These are phyloP conservation scores for Erysimum cheiri DNA, from an alignment of 441 rosid species.

Conservation along the genomic window DNA sequence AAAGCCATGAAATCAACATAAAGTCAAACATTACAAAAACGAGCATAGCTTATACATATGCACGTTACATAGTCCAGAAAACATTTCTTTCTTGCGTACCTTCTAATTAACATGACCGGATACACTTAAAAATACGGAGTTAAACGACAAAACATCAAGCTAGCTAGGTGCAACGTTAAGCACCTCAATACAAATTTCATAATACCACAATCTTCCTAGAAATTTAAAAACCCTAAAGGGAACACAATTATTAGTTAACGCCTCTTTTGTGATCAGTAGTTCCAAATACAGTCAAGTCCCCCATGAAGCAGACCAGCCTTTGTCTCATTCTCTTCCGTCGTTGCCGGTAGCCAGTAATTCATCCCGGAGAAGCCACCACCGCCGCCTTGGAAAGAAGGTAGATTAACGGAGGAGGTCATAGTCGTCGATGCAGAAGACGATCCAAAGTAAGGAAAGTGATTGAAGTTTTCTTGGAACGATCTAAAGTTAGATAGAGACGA, in stretches of 20 bases:
- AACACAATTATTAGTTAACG: constrained; percentile 21
- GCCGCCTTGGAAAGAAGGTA: constrained; percentile 41
- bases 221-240: constrained; percentile 27
- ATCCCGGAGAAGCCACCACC: constrained; percentile 31
- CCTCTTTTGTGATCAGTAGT: constrained; percentile 43
- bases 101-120: constrained; percentile 8
- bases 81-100: constrained; percentile 5
- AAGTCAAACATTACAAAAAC: constrained; percentile 23
- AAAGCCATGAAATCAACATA: constrained; percentile 9
- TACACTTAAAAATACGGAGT: constrained; percentile 16
- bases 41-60: constrained; percentile 32
- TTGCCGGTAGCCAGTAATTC: constrained; percentile 48
- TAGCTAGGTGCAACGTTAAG: constrained; percentile 16
- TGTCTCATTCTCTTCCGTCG: constrained; percentile 47
- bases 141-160: constrained; percentile 15
- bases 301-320: constrained; percentile 52
- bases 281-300: constrained; percentile 85
- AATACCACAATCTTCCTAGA: constrained; percentile 17
- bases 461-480: constrained; percentile 79
- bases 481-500: constrained; percentile 67
- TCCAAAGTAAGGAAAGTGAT: constrained; percentile 57
- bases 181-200: constrained; percentile 19
- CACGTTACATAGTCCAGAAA: constrained; percentile 23
- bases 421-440: constrained; percentile 41
- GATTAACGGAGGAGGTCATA: constrained; percentile 27